Conservation (phyloP, 108 stramenopile genomes). For the Fragilariopsis cylindrus region DNA sequence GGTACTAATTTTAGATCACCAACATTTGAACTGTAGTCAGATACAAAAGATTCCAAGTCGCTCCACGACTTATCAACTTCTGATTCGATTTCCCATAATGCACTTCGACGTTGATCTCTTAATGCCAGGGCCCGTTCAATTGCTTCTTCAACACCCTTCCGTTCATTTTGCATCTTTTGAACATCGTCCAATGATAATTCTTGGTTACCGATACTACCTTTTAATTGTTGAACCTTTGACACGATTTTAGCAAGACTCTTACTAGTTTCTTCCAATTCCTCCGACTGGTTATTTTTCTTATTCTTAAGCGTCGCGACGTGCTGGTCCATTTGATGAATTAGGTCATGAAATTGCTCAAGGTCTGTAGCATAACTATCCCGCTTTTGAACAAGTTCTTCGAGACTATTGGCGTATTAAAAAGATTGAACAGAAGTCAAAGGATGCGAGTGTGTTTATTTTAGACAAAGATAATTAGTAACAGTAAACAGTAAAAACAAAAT, state of each 20-base stretch:
- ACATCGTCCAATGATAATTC: constrained; percentile 72
- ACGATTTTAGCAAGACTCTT: constrained; percentile 42
- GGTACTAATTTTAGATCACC: constrained; percentile 56
- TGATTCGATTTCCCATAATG: constrained; percentile 46
- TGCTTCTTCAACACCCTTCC: constrained; percentile 63
- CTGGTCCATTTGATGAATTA: constrained; percentile 77
- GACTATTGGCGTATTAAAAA: constrained; percentile 24
- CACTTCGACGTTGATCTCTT: constrained; percentile 45
- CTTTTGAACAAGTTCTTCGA: constrained; percentile 65
- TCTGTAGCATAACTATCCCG: constrained; percentile 74
- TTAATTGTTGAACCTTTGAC: constrained; percentile 42
- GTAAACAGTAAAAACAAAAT: neutral
- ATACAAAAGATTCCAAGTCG: constrained; percentile 48
- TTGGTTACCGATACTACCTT: constrained; percentile 54
- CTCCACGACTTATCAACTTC: constrained; percentile 42
- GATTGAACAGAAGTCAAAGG: neutral
- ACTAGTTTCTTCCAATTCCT: constrained; percentile 61
- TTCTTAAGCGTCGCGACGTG: constrained; percentile 62
- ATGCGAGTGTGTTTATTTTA: neutral
- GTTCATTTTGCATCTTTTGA: constrained; percentile 66
- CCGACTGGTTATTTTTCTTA: constrained; percentile 60
- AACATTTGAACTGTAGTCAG: constrained; percentile 56
- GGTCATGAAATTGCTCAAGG: constrained; percentile 85
- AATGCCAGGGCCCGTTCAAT: constrained; percentile 43
- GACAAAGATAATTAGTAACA: neutral